Percentiles rank a stretch among this genome's conserved stretches.
phyloP scores from a whole-genome alignment of 1,284 basidiomycete species.

The Athelia sp. region DNA sequence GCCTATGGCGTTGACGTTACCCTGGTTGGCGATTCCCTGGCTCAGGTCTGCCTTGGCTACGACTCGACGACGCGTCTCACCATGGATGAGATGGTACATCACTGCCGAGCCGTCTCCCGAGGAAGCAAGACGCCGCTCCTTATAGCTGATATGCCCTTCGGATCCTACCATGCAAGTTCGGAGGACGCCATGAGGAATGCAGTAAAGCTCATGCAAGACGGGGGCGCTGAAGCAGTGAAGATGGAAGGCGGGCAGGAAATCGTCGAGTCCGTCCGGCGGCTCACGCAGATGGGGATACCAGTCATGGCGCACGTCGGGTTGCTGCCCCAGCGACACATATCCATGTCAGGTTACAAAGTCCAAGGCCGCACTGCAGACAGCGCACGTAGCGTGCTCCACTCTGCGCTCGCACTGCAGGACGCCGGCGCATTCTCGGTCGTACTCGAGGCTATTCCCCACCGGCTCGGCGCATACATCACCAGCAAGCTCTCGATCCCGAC shows the following conservation, averaged over 20 bases:
- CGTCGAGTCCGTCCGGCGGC: conserved; percentile 61
- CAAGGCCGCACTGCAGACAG: conserved; percentile 72
- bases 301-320: conserved; percentile 96
- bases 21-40: conserved; percentile 88
- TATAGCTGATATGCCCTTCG: conserved; percentile 96
- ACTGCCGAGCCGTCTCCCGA: conserved; percentile 77
- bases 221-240: conserved; percentile 85
- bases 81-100: conserved; percentile 88
- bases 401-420: conserved; percentile 69
- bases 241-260: conserved; percentile 90
- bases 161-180: conserved; percentile 69
- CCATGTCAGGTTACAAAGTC: conserved; percentile 85
- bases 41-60: conserved; percentile 90
- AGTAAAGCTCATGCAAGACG: conserved; percentile 78
- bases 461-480: conserved; percentile 74
- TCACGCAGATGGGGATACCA: conserved; percentile 82
- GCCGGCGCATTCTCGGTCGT: conserved; percentile 90
- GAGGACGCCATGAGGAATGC: conserved; percentile 72
- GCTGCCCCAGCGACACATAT: conserved; percentile 82
- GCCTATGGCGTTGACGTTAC: conserved; percentile 59
- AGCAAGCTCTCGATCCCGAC: conserved; percentile 68
- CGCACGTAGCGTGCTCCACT: conserved; percentile 60
- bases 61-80: conserved; percentile 82
- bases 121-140: conserved; percentile 80
- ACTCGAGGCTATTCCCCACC: conserved; percentile 86